Evolutionary conservation across 768 basidiomycete species (phyloP).

Genomic region (Boletus coccyginus): DNA sequence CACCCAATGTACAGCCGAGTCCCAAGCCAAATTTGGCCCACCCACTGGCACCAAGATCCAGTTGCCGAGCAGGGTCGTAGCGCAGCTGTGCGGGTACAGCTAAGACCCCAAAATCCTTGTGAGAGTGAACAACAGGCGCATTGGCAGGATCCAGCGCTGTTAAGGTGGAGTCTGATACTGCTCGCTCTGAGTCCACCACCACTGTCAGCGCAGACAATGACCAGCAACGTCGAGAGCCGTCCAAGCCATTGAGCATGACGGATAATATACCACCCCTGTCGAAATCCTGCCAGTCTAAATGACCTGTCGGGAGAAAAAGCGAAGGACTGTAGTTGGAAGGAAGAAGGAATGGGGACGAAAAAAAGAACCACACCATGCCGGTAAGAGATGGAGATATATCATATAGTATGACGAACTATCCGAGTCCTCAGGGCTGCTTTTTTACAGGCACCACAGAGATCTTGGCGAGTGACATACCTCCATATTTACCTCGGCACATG

Average conservation of each 20-base stretch:
- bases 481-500: not conserved
- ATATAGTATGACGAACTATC: slow-evolving; percentile 2
- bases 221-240: slow-evolving; percentile 8
- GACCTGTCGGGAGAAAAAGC: not conserved
- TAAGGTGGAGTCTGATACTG: not conserved
- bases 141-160: not conserved
- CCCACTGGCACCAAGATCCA: slow-evolving; percentile 35
- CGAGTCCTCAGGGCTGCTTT: slow-evolving; percentile 16
- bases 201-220: slow-evolving; percentile 15
- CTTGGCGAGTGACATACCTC: not conserved
- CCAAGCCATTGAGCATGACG: slow-evolving; percentile 13
- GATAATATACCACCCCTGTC: not conserved
- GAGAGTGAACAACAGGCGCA: not conserved
- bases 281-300: not conserved
- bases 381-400: not conserved
- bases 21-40: slow-evolving; percentile 47
- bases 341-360: slow-evolving; percentile 1
- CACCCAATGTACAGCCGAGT: slow-evolving; percentile 45
- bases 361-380: not conserved
- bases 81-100: slow-evolving; percentile 43
- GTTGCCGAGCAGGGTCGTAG: slow-evolving; percentile 39
- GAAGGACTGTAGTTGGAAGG: slow-evolving; percentile 18
- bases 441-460: slow-evolving; percentile 10
- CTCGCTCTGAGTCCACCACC: slow-evolving; percentile 9
- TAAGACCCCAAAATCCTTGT: slow-evolving; percentile 43